These are phyloP conservation scores for Pholiota microspora DNA, from an alignment of 768 basidiomycete genomes.

Conservation along the genomic window DNA sequence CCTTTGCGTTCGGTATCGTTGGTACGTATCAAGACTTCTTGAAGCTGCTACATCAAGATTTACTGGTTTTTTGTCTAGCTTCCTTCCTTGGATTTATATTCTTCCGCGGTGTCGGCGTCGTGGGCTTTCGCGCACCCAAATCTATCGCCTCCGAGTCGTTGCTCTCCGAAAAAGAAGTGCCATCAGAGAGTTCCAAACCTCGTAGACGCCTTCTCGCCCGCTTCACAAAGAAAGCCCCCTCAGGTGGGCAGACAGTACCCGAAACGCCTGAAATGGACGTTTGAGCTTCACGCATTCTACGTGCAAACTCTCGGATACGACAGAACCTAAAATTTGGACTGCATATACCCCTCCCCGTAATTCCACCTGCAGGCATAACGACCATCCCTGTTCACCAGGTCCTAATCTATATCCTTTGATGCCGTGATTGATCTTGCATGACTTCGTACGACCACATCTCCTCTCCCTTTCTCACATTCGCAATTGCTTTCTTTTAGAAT, in stretches of 20 bases:
- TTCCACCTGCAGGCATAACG: background rate
- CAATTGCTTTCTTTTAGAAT: background rate
- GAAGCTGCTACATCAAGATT: background rate
- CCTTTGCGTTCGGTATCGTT: conserved; percentile 57
- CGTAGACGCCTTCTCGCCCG: background rate
- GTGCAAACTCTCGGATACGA: background rate
- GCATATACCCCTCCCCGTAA: background rate
- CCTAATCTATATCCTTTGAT: background rate
- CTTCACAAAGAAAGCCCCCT: background rate
- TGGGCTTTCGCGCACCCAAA: conserved; percentile 14
- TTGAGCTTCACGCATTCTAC: too few species aligned
- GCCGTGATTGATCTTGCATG: background rate
- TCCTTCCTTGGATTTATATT: conserved; percentile 21
- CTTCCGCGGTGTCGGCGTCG: conserved; percentile 29
- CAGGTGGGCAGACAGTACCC: background rate
- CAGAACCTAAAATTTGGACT: background rate
- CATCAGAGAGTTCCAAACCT: background rate
- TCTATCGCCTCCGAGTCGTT: background rate
- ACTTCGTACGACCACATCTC: background rate
- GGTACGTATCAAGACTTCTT: conserved; percentile 34
- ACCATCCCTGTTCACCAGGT: background rate
- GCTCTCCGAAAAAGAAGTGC: background rate
- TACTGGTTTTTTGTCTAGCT: conserved; percentile 13
- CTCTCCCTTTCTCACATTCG: background rate
- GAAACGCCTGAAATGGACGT: background rate